Evolutionary conservation across 2,329 filamentous ascomycete species (phyloP).

Genomic region (Verticillium longisporum): DNA sequence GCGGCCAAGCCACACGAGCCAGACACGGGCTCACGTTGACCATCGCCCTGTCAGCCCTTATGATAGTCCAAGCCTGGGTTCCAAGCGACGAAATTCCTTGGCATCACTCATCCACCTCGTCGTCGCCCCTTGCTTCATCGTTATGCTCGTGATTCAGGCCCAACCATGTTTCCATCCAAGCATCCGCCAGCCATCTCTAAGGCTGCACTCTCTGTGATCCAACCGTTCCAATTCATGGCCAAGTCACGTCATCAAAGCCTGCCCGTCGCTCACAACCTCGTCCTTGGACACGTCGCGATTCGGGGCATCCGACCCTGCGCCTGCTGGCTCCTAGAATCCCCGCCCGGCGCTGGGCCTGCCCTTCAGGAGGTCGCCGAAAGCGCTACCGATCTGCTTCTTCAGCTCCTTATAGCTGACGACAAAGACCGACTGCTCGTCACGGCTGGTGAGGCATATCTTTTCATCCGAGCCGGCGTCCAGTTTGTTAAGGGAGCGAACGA

Average conservation of each 20-base stretch:
- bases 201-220: not conserved
- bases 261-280: not conserved
- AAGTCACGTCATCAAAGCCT: not conserved
- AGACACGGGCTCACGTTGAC: not conserved
- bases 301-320: not conserved
- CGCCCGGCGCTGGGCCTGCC: slow-evolving; percentile 23
- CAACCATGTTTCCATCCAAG: not conserved
- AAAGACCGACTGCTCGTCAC: slow-evolving; percentile 85
- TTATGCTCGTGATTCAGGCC: not conserved
- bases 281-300: not conserved
- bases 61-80: too few relatives aligned
- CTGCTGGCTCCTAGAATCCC: slow-evolving; percentile 17
- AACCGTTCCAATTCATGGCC: too few relatives aligned
- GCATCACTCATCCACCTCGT: not conserved
- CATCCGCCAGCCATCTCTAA: not conserved
- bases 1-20: not conserved
- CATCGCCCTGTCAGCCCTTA: not conserved
- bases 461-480: slow-evolving; percentile 87
- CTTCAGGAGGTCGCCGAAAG: slow-evolving; percentile 54
- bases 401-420: slow-evolving; percentile 88
- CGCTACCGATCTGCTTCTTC: slow-evolving; percentile 54
- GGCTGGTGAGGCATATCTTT: slow-evolving; percentile 74
- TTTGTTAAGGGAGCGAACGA: slow-evolving; percentile 82
- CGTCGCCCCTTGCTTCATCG: not conserved
- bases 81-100: not conserved